A percentile compares a stretch with the other conserved stretches of the same genome.
Conservation (phyloP, 768 basidiomycete genomes). For the Lanmaoa rubissima region DNA sequence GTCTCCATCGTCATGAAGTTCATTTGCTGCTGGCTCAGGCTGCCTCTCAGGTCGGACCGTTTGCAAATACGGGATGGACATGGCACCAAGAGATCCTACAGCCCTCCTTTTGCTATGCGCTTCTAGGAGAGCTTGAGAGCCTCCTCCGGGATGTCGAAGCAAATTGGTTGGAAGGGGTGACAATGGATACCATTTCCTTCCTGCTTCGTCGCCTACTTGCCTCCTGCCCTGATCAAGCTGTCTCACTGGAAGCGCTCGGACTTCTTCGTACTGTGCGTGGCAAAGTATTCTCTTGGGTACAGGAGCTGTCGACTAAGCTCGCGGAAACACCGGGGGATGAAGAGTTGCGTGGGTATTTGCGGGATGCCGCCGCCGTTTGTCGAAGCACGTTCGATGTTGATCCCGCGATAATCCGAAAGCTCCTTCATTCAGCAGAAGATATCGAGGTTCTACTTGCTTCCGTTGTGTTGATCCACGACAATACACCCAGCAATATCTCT, state of each 20-base stretch:
- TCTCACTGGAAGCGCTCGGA: conserved; percentile 18
- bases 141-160: conserved; percentile 35
- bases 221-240: conserved; percentile 8
- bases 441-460: conserved; percentile 23
- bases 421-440: conserved; percentile 26
- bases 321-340: conserved; percentile 9
- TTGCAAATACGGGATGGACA: conserved; percentile 12
- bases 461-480: conserved; percentile 26
- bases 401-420: neutral
- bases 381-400: conserved; percentile 34
- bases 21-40: conserved; percentile 44
- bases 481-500: conserved; percentile 17
- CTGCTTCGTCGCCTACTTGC: conserved; percentile 39
- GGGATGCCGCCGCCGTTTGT: conserved; percentile 40
- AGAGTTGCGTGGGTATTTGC: conserved; percentile 24
- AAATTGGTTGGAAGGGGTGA: conserved; percentile 41
- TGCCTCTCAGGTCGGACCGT: conserved; percentile 42
- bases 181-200: conserved; percentile 34
- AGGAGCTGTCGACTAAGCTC: conserved; percentile 30
- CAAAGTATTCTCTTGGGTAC: conserved; percentile 38
- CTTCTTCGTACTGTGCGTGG: conserved; percentile 35
- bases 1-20: conserved; percentile 40
- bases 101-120: conserved; percentile 33
- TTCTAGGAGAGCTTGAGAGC: conserved; percentile 37
- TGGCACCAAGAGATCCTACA: conserved; percentile 43